Evolutionary conservation across 768 basidiomycete genomes (phyloP).

Genomic region (Suillus plorans): DNA sequence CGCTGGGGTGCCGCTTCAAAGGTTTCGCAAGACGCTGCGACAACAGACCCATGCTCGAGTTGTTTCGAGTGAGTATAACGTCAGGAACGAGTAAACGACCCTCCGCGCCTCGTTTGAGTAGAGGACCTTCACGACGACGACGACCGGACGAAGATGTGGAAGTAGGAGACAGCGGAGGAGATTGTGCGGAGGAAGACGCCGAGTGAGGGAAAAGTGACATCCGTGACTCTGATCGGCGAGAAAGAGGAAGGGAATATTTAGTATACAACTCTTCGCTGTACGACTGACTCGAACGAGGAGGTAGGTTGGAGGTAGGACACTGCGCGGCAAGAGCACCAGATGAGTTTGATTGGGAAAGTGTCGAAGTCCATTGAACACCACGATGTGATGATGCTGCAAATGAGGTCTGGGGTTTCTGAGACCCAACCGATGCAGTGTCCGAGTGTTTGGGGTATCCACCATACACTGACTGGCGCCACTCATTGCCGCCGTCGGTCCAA

Average conservation of each 20-base stretch:
- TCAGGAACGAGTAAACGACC: conserved; percentile 62
- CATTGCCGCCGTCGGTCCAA: conserved; percentile 67
- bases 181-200: conserved; percentile 35
- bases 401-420: conserved; percentile 39
- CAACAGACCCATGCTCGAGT: conserved; percentile 33
- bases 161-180: conserved; percentile 35
- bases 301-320: conserved; percentile 22
- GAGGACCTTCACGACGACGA: conserved; percentile 48
- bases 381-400: conserved; percentile 52
- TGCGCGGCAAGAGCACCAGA: conserved; percentile 26
- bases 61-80: conserved; percentile 35
- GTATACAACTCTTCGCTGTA: conserved; percentile 48
- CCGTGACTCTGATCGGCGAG: conserved; percentile 54
- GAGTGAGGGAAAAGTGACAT: conserved; percentile 37
- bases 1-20: conserved; percentile 41
- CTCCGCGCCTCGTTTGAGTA: conserved; percentile 60
- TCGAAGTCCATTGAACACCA: conserved; percentile 50
- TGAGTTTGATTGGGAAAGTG: conserved; percentile 18
- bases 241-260: conserved; percentile 56
- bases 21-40: conserved; percentile 34
- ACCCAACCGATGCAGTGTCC: conserved; percentile 30
- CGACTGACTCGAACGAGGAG: conserved; percentile 29
- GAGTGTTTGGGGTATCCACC: conserved; percentile 43
- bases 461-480: conserved; percentile 69
- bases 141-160: conserved; percentile 30